A percentile compares a stretch with the other conserved stretches of the same genome.
phyloP scores from a whole-genome alignment of 2,329 filamentous ascomycete species.

The Paramyrothecium sp. region DNA sequence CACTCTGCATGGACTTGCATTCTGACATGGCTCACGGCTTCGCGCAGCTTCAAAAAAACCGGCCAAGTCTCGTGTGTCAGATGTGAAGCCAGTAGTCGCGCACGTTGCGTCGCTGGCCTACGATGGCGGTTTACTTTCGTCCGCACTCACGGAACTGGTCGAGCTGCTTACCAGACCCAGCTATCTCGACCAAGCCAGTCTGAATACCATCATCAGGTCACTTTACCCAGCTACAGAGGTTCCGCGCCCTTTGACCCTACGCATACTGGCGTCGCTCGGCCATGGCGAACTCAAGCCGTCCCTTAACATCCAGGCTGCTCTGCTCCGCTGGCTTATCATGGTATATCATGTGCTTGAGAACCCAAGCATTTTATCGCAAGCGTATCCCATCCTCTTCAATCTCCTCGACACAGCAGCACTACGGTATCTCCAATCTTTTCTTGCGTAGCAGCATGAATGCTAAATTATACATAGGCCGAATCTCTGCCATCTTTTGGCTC shows the following conservation, averaged over 20 bases:
- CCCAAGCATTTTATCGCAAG: constrained; percentile 59
- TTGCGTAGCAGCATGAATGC: background rate
- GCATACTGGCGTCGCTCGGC: constrained; percentile 71
- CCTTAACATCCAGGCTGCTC: constrained; percentile 64
- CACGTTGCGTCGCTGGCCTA: constrained; percentile 62
- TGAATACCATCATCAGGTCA: constrained; percentile 67
- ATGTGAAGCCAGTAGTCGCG: constrained; percentile 64
- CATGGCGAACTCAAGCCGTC: constrained; percentile 75
- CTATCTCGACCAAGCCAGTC: constrained; percentile 73
- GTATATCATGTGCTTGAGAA: constrained; percentile 70
- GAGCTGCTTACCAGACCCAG: constrained; percentile 65
- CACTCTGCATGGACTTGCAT: constrained; percentile 17
- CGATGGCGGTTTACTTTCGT: constrained; percentile 63
- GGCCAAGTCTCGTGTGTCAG: constrained; percentile 63
- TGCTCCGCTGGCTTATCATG: constrained; percentile 78
- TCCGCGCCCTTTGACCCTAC: constrained; percentile 58
- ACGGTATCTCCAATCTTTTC: constrained; percentile 46
- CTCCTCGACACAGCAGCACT: constrained; percentile 78
- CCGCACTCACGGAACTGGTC: constrained; percentile 61
- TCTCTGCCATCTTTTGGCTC: constrained; percentile 74
- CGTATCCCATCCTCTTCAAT: constrained; percentile 78
- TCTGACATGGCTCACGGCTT: constrained; percentile 1
- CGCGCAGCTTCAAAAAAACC: constrained; percentile 56
- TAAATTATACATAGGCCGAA: constrained; percentile 42
- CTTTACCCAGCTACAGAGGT: constrained; percentile 72